Base-by-base conservation (phyloP, 2,329 filamentous ascomycete species). In the Claviceps capensis region DNA sequence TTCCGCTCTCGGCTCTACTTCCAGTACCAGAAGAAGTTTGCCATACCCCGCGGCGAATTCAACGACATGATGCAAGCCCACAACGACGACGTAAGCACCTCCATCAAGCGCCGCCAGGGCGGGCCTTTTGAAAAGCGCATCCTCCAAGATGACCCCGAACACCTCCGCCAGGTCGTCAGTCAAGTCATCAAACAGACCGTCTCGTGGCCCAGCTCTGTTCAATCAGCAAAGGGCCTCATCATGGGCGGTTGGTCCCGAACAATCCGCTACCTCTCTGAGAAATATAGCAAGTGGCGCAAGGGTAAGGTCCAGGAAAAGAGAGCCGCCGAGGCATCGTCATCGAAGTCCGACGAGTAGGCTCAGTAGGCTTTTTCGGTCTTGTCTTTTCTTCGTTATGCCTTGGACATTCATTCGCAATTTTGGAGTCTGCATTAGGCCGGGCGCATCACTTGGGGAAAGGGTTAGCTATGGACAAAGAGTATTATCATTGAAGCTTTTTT, bases 1-100 rank as follows among this genome's bases (percentile, higher is more conserved):
- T 97, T 98, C 75, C 81, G 93, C 40, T 81, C 86, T 51, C 90
- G 88, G 54, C 73, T 98, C 0, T 98, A 98, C 70, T 95, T 95
- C 67, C 83, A 90, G 61, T 98, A 96, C 67, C 90, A 95, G 66
- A 83, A 85, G 64, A 91, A 95, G 62, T 94, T 90, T 62, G 78
- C 79, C 52, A 93, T 98, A 44, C 88, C 91, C 0, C 82, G 82
- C 16, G 77, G 79, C 4, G 88, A 95, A 52, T 98, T 95, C 66
- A 75, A 86, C 61, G 77, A 81, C 61, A 90, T 97, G 82, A 83
- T 96, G 67, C 78, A 87, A 54, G 78, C 81, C n/a, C 80, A 77
- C 43, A 78, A 77, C 52, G 85, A 93, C 52, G 83, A 87, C 61
- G 47, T 52, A 47, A 79, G 85, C 44, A 72, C 72, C 1, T 75